phyloP scores from a whole-genome alignment of 2,329 filamentous ascomycete species.

The Grosmannia serpens region DNA sequence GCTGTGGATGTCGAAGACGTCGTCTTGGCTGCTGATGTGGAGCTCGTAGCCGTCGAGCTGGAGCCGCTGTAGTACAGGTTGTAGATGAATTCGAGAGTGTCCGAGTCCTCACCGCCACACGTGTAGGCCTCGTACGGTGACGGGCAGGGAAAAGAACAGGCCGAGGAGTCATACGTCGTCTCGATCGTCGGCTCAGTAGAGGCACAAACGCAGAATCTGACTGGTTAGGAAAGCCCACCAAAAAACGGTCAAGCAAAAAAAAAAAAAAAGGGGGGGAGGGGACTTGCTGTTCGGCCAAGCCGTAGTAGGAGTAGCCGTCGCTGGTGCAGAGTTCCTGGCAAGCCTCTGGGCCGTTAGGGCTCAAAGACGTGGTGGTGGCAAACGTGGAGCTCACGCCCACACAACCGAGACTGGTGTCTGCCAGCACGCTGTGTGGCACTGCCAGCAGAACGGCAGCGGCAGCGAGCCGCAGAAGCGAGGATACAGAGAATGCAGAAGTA shows the following conservation, averaged over 20 bases:
- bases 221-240: not conserved
- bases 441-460: slow-evolving; percentile 3
- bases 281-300: slow-evolving; percentile 8
- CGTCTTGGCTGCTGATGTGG: not conserved
- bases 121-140: slow-evolving; percentile 6
- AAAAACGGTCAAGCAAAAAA: not conserved
- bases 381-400: slow-evolving; percentile 12
- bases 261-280: not conserved
- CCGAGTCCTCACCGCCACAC: slow-evolving; percentile 10
- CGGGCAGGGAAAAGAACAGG: slow-evolving; percentile 8
- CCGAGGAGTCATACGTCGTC: slow-evolving; percentile 9
- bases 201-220: slow-evolving; percentile 11
- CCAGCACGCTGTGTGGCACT: slow-evolving; percentile 1
- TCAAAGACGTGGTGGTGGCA: not conserved
- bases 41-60: not conserved
- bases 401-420: slow-evolving; percentile 10
- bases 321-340: slow-evolving; percentile 6
- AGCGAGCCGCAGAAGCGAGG: slow-evolving; percentile 5
- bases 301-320: slow-evolving; percentile 11
- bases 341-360: slow-evolving; percentile 8
- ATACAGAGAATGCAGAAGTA: not conserved
- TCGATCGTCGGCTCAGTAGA: slow-evolving; percentile 6
- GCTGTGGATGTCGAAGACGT: not conserved
- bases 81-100: slow-evolving; percentile 11
- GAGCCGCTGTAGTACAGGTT: slow-evolving; percentile 7